Evolutionary conservation across 495 filamentous ascomycete genomes (phyloP), one percentile per base, ranked within the genome.

Genomic region (Neurospora africana): DNA sequence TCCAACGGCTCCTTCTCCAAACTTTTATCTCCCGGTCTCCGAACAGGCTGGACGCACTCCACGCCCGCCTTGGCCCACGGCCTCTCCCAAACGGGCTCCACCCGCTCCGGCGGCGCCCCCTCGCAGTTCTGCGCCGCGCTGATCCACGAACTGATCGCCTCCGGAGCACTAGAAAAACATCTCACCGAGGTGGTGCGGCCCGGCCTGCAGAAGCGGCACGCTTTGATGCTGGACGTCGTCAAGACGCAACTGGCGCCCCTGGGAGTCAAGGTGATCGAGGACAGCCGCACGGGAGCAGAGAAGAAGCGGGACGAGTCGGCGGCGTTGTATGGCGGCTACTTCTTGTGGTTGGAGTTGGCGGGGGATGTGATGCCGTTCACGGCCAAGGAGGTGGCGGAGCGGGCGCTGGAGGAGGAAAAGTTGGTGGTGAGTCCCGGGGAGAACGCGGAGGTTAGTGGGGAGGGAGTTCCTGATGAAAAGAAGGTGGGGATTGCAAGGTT

Each of bases 1-100:
- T 91, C 89, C 74, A 97, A 97, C 80, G 92, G 90, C 23, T 91
- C 87, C 19, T 97, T 97, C 81, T 91, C 87, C 75, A 98, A 98
- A 80, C 86, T 97, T 19, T 85, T 89, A n/a, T 91, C 87, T 0
- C 93, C 94, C 0, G 94, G 93, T 0, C 75, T 89, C 41, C 83
- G 94, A 39, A 93, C 91, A 3, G 94, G 94, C 23, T 98, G 94
- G 93, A 86, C 88, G 1, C 94, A 97, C 77, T 89, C 85, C 19
- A 88, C 90, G 4, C 79, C 85, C 23, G 91, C 89, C 69, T 84
- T 96, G 71, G 88, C 88, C 0, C 84, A 84, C 76, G 92, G 91
- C 1, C 74, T 93, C 4, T 86, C 89, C 9, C 89, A 91, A 83
- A 92, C 89, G 74, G 92, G 91, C 23, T 87, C 86, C 4, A 88